Percentiles rank a stretch among this genome's conserved stretches.
These are phyloP conservation scores for Claviceps paspali DNA, from an alignment of 2,329 filamentous ascomycete genomes.

Conservation along the genomic window DNA sequence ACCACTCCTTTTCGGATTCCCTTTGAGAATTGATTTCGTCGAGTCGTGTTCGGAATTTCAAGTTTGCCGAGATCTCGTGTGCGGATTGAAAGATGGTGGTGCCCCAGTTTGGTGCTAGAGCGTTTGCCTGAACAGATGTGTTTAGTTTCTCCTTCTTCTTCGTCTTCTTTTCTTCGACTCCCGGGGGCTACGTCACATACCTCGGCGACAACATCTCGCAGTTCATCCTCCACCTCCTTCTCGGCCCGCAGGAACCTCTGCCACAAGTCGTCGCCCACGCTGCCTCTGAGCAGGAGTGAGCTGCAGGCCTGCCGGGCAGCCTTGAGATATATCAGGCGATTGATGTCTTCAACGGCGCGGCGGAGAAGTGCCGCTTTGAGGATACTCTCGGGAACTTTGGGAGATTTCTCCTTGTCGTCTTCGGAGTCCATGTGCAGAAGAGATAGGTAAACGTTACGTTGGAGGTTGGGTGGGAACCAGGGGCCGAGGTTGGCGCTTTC, in stretches of 20 bases:
- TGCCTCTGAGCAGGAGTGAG: conserved; percentile 71
- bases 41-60: conserved; percentile 56
- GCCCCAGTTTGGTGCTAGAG: conserved; percentile 77
- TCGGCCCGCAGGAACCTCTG: conserved; percentile 83
- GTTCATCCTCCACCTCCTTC: conserved; percentile 93
- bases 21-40: conserved; percentile 59
- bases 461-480: conserved; percentile 84
- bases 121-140: conserved; percentile 56
- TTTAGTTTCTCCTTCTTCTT: not conserved
- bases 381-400: conserved; percentile 64
- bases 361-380: conserved; percentile 78
- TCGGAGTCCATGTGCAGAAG: conserved; percentile 65
- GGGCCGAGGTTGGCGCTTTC: conserved; percentile 75
- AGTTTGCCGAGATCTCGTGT: conserved; percentile 87
- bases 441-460: conserved; percentile 88
- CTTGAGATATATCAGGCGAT: conserved; percentile 76
- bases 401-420: conserved; percentile 48
- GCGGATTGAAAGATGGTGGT: conserved; percentile 93
- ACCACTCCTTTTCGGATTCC: conserved; percentile 72
- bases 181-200: no score
- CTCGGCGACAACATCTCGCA: conserved; percentile 87
- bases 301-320: conserved; percentile 78
- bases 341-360: conserved; percentile 84
- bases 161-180: not conserved
- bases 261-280: conserved; percentile 91